Evolutionary conservation across 2,329 filamentous ascomycete species (phyloP), one percentile per base, ranked within the genome.

Genomic region (Fusarium acutatum): DNA sequence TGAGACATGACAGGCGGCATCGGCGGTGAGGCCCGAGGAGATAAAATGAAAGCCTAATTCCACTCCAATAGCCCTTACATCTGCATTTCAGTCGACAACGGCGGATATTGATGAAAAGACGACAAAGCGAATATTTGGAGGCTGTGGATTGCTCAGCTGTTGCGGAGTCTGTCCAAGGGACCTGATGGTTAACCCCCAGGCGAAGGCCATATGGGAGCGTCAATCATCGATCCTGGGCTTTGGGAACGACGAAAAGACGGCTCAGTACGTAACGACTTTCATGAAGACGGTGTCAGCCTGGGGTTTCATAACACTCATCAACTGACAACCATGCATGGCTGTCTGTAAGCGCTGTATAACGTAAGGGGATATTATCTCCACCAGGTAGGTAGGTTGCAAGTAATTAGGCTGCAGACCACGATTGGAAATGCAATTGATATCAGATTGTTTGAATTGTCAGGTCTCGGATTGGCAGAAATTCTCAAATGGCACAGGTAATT

Each of bases 1-100:
- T n/a, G 35, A 50, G 44, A 41, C 49, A 56, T 53, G 37, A 35
- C 22, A 34, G 46, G 38, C 35, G 46, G 44, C 30, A 60, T 62
- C 60, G 63, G 68, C 71, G 68, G 64, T 74, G 64, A 69, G 69
- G 60, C 60, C 57, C 56, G 56, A 74, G 35, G 26, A 30, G 38
- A 56, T 43, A 43, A 52, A 32, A 54, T 32, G 20, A 54, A 37
- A 38, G 34, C 52, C 52, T 26, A 47, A 59, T 59, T 46, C 20
- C 17, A 46, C 37, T 20, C 17, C 18, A 6, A 46, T 18, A 30
- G 30, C 37, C 12, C 28, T n/a, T 43, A 20, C 15, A 32, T 54
- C 46, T 50, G 11, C 15, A 13, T 20, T 67, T 49, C 35, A 22
- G 28, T 70, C 61, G 58, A 67, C 18, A 67, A 67, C 13, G 40